phyloP scores from a whole-genome alignment of 257 asterid genomes.

The Nicotiana undulata region DNA sequence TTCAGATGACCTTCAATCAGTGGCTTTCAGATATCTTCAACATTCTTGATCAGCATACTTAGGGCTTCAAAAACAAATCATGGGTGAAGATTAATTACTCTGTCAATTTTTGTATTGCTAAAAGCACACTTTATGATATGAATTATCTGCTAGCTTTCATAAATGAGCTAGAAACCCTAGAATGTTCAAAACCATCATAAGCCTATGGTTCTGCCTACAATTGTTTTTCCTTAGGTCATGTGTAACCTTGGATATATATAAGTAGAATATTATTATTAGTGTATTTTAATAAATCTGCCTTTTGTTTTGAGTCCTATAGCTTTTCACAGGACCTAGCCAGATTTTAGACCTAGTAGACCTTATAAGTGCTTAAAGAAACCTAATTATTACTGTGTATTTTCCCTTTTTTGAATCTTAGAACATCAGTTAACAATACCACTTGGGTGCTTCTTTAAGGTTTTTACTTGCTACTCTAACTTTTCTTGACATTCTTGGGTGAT shows the following conservation, averaged over 20 bases:
- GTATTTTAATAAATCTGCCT: constrained; percentile 6
- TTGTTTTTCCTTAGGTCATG: constrained; percentile 8
- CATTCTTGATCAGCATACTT: constrained; percentile 19
- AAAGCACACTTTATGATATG: neutral
- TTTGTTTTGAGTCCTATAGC: neutral
- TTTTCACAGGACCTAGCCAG: neutral
- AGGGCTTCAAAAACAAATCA: neutral
- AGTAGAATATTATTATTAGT: constrained; percentile 5
- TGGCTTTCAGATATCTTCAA: constrained; percentile 53
- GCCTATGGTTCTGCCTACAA: constrained; percentile 8
- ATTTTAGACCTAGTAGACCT: neutral
- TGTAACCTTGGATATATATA: constrained; percentile 24
- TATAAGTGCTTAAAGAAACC: neutral
- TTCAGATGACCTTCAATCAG: constrained; percentile 55
- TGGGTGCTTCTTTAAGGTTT: neutral
- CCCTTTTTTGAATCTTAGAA: neutral
- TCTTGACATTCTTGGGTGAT: neutral
- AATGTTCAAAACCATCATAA: neutral
- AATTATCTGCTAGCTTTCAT: constrained; percentile 2
- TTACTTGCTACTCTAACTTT: neutral
- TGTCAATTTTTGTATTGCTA: neutral
- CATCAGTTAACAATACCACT: neutral
- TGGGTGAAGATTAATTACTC: constrained; percentile 11
- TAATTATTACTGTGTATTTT: neutral
- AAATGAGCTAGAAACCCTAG: constrained; percentile 28